Evolutionary conservation across 140 eudicot species (phyloP), one percentile per base, ranked within the genome.

Genomic region (Ambrosia hybrid): DNA sequence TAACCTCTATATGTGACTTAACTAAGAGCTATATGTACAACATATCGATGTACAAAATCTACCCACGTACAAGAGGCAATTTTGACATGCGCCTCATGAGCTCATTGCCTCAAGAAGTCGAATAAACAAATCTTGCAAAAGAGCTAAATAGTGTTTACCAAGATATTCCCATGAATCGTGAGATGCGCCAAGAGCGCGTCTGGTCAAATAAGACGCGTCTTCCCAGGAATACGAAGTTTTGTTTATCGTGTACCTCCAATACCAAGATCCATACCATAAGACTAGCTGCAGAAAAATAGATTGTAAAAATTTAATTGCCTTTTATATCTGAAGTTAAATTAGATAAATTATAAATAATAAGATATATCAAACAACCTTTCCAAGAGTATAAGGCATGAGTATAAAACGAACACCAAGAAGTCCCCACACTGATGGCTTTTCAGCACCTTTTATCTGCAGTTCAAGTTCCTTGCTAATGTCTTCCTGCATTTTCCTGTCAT

Each of bases 381-480:
- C 88, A 57, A 89, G 67, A 46, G 98, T 87, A 84, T 92, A 92
- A 15, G 98, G 98, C 37, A 92, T 78, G 55, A 92, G 94, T 48
- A 92, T 73, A 73, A 92, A 81, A 57, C 96, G 98, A 68, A 92
- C 77, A 69, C 85, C 95, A 78, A 92, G 72, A 69, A 92, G 96
- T 33, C 86, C 92, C 98, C 98, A 92, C 53, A 87, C 51, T 1
- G 95, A 85, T 62, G 98, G 98, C 80, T 85, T 89, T 80, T 89
- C 98, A 65, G 98, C 98, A 41, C 98, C 98, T 79, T 92, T 92
- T 57, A 92, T 92, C 78, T 92, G 98, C 74, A 92, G 74, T 51
- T 92, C 98, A 83, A 92, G 96, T 76, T 89, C 98, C 84, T 87
- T 89, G 86, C 96, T 85, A 34, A 89, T 79, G 52, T 92, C 98